Conservation (phyloP, 768 basidiomycete genomes). For the Boletus insuetus region DNA sequence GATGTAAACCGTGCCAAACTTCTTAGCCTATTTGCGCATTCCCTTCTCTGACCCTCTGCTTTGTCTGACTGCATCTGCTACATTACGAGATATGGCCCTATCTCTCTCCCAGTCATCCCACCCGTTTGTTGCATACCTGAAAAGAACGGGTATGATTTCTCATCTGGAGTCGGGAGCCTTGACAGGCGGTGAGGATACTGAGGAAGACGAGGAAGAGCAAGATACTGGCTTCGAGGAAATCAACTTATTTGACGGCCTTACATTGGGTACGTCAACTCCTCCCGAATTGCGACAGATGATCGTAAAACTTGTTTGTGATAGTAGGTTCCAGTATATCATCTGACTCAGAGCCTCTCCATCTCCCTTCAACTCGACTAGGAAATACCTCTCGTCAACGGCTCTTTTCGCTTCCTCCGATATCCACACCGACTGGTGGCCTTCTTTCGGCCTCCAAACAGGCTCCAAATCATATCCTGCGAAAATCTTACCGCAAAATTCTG, state of each 20-base stretch:
- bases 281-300: not conserved
- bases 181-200: slow-evolving; percentile 8
- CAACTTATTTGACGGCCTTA: slow-evolving; percentile 64
- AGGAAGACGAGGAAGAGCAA: slow-evolving; percentile 37
- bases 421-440: slow-evolving; percentile 41
- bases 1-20: slow-evolving; percentile 2
- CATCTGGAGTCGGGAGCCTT: slow-evolving; percentile 5
- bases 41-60: slow-evolving; percentile 71
- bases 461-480: slow-evolving; percentile 70
- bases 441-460: slow-evolving; percentile 46
- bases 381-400: slow-evolving; percentile 63
- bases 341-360: slow-evolving; percentile 35
- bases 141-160: slow-evolving; percentile 14
- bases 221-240: slow-evolving; percentile 61
- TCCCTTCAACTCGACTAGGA: slow-evolving; percentile 74
- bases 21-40: slow-evolving; percentile 70
- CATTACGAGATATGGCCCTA: slow-evolving; percentile 77
- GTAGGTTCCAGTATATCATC: slow-evolving; percentile 47
- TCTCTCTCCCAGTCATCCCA: slow-evolving; percentile 40
- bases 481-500: slow-evolving; percentile 80
- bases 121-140: slow-evolving; percentile 31
- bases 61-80: slow-evolving; percentile 82
- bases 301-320: not conserved
- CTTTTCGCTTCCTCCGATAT: slow-evolving; percentile 56
- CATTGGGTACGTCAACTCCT: slow-evolving; percentile 47